A percentile compares a stretch with the other conserved stretches of the same genome.
phyloP scores from a whole-genome alignment of 306 rosid species.

The Acacia confusa region DNA sequence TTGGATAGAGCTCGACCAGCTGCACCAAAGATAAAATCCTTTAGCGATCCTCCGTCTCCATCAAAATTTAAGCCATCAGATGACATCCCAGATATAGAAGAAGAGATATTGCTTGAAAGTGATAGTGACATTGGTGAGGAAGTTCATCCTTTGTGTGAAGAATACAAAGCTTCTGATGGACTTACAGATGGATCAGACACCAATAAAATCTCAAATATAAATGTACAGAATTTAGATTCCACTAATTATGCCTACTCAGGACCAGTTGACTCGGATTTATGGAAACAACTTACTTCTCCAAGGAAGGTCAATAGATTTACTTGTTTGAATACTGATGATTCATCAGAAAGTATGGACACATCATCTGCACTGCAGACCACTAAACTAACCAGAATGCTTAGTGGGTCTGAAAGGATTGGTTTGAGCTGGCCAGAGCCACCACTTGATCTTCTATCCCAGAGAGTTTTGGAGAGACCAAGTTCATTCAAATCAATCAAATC shows the following conservation, averaged over 20 bases:
- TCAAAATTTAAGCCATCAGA: conserved; percentile 80
- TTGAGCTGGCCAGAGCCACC: conserved; percentile 99
- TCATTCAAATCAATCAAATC: conserved; percentile 70
- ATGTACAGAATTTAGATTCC: conserved; percentile 40
- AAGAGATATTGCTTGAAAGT: conserved; percentile 75
- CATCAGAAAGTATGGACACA: conserved; percentile 40
- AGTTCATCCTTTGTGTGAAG: conserved; percentile 74
- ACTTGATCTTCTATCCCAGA: conserved; percentile 64
- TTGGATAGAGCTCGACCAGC: conserved; percentile 63
- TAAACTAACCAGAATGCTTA: conserved; percentile 71
- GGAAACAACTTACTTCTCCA: conserved; percentile 56
- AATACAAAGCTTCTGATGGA: conserved; percentile 42
- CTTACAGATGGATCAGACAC: conserved; percentile 26
- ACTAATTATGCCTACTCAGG: conserved; percentile 36
- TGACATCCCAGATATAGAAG: conserved; percentile 73
- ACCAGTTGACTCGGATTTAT: conserved; percentile 37
- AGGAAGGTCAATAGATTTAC: conserved; percentile 59
- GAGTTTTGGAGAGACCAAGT: conserved; percentile 62
- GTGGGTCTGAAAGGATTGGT: conserved; percentile 92
- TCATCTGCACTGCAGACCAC: conserved; percentile 44
- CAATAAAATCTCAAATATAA: conserved; percentile 27
- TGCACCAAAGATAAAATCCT: conserved; percentile 62
- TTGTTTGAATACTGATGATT: conserved; percentile 40
- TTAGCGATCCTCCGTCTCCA: conserved; percentile 98
- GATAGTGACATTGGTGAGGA: conserved; percentile 91